Evolutionary conservation across 805 yeast species (phyloP).

Genomic region (Lachancea lanzarotensis): DNA sequence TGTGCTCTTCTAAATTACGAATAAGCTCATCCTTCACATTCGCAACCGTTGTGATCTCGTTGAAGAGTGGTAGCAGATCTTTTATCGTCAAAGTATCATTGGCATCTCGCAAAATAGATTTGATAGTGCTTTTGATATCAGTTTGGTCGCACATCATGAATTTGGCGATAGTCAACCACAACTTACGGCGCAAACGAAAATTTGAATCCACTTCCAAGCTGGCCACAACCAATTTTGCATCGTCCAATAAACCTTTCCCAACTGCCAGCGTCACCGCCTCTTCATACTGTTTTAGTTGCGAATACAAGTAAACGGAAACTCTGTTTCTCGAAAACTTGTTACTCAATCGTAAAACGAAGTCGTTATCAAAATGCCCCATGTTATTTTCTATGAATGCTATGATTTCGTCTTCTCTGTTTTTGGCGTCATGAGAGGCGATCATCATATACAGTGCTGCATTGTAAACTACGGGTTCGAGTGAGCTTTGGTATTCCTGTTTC

Average conservation of each 20-base stretch:
- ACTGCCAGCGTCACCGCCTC: conserved; percentile 78
- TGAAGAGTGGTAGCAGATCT: conserved; percentile 78
- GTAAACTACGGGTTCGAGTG: conserved; percentile 47
- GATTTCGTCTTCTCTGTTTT: conserved; percentile 40
- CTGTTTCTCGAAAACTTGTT: conserved; percentile 49
- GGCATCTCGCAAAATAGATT: conserved; percentile 37
- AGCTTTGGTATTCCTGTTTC: conserved; percentile 26
- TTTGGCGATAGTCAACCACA: conserved; percentile 62
- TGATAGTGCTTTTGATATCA: conserved; percentile 30
- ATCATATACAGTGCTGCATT: conserved; percentile 66
- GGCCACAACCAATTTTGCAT: conserved; percentile 22
- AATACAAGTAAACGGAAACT: conserved; percentile 68
- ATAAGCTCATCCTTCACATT: conserved; percentile 80
- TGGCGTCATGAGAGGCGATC: conserved; percentile 37
- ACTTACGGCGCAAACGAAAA: conserved; percentile 49
- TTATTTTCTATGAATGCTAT: conserved; percentile 45
- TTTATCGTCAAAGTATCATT: conserved; percentile 57
- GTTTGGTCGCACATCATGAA: conserved; percentile 26
- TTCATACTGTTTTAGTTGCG: conserved; percentile 61
- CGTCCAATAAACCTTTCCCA: conserved; percentile 38
- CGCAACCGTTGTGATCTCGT: conserved; percentile 75
- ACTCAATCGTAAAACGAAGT: conserved; percentile 70
- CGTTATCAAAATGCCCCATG: conserved; percentile 50
- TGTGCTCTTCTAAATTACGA: conserved; percentile 67
- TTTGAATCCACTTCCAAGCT: conserved; percentile 38